Evolutionary conservation across 192 early-diverging fungal species (phyloP).

Genomic region (Coemansia asiatica): DNA sequence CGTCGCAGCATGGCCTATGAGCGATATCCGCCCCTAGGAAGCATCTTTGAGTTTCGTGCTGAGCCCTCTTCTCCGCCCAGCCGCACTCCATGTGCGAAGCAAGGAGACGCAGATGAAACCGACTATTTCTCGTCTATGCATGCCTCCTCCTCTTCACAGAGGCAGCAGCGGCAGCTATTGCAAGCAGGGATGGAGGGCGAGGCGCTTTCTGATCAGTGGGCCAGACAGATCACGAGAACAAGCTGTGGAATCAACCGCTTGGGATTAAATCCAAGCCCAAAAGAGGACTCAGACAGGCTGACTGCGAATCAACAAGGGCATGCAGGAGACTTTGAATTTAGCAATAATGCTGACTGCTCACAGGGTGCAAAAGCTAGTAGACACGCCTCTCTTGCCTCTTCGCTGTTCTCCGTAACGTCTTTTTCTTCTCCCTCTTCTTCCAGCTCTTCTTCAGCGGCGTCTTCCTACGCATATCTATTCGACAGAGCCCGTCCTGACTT

Average conservation of each 20-base stretch:
- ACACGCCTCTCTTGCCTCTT: slow-evolving; percentile 34
- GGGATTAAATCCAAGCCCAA: not conserved
- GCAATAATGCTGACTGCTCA: not conserved
- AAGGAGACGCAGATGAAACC: not conserved
- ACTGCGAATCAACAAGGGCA: not conserved
- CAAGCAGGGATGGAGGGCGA: not conserved
- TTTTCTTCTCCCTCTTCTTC: slow-evolving; percentile 38
- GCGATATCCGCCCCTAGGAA: slow-evolving; percentile 53
- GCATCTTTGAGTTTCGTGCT: slow-evolving; percentile 35
- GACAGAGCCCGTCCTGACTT: slow-evolving; percentile 31
- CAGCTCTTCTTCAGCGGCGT: slow-evolving; percentile 34
- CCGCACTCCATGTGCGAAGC: slow-evolving; percentile 4
- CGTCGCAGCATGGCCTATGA: slow-evolving; percentile 47
- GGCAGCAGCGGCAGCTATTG: not conserved
- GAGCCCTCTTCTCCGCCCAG: not conserved
- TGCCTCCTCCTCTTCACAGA: not conserved
- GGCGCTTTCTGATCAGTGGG: not conserved
- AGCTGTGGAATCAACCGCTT: not conserved
- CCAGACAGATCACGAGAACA: not conserved
- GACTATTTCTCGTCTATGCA: not conserved
- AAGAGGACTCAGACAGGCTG: not conserved
- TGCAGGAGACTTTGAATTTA: not conserved
- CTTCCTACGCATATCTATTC: slow-evolving; percentile 52
- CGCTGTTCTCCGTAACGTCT: slow-evolving; percentile 8
- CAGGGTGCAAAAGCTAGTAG: slow-evolving; percentile 2